Conservation (phyloP, 129 eudicot genomes). For the Smallanthus sonchifolius region DNA sequence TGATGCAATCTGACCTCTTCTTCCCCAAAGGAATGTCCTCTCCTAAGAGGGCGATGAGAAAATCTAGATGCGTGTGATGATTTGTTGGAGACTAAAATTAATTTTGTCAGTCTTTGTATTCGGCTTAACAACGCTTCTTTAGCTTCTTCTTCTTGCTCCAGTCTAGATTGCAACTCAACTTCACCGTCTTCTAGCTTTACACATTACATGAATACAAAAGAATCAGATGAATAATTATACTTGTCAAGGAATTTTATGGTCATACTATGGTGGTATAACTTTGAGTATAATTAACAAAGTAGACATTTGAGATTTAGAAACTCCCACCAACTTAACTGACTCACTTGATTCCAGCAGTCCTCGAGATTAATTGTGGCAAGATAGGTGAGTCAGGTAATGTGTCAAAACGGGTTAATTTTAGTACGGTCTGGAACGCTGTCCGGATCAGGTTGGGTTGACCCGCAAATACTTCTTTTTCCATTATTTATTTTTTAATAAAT, state of each 20-base stretch:
- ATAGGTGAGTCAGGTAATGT: background rate
- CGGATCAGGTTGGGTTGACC: background rate
- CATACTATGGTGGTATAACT: background rate
- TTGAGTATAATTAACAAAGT: background rate
- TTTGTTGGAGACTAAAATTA: slow-evolving; percentile 88
- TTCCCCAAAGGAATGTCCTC: slow-evolving; percentile 95
- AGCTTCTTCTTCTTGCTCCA: slow-evolving; percentile 71
- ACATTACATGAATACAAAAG: slow-evolving; percentile 25
- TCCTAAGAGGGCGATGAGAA: slow-evolving; percentile 61
- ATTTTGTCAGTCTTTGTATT: slow-evolving; percentile 88
- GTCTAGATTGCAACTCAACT: slow-evolving; percentile 68
- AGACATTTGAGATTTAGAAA: background rate
- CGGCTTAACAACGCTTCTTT: slow-evolving; percentile 84
- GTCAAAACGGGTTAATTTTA: background rate
- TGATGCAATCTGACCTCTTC: slow-evolving; percentile 63
- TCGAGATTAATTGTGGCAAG: background rate
- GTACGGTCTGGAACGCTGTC: background rate
- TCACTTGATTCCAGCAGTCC: background rate
- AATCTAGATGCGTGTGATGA: slow-evolving; percentile 65
- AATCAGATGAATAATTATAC: slow-evolving; percentile 17
- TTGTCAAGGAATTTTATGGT: slow-evolving; percentile 5
- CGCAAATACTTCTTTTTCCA: background rate
- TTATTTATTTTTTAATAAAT: background rate
- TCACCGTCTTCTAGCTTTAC: slow-evolving; percentile 90
- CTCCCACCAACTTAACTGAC: slow-evolving; percentile 4